These are phyloP conservation scores for Lepiota venenata DNA, from an alignment of 768 basidiomycete genomes.

Conservation along the genomic window DNA sequence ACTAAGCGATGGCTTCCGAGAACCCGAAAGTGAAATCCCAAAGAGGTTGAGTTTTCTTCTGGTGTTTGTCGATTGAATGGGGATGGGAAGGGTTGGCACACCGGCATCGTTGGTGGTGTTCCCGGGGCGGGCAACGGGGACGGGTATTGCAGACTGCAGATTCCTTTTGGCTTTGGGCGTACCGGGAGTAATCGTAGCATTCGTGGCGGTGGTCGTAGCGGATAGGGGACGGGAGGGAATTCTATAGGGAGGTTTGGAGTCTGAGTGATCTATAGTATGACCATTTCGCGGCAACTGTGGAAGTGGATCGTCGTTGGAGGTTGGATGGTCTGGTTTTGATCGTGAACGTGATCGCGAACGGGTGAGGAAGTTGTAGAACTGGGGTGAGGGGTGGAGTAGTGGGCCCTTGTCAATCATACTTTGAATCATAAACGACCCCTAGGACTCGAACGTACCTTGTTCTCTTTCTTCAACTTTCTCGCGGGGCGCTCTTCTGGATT, in stretches of 20 bases:
- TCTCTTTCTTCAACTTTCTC: constrained; percentile 40
- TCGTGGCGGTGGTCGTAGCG: constrained; percentile 59
- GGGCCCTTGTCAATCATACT: constrained; percentile 3
- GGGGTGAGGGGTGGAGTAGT: not conserved
- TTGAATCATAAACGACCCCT: not conserved
- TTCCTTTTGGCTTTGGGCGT: constrained; percentile 39
- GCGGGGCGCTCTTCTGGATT: constrained; percentile 36
- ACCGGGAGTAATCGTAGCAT: constrained; percentile 56
- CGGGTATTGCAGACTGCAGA: constrained; percentile 24
- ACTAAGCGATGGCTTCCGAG: constrained; percentile 27
- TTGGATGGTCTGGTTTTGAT: constrained; percentile 29
- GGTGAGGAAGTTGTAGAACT: constrained; percentile 63
- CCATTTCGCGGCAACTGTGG: constrained; percentile 18
- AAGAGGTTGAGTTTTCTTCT: constrained; percentile 42
- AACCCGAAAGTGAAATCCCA: constrained; percentile 34
- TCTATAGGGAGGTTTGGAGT: constrained; percentile 47
- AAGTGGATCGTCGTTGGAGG: constrained; percentile 16
- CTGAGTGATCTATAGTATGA: constrained; percentile 11
- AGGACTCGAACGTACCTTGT: constrained; percentile 33
- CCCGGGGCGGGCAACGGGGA: constrained; percentile 14
- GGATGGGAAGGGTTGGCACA: constrained; percentile 24
- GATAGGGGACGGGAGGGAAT: constrained; percentile 61
- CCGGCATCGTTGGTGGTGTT: constrained; percentile 8
- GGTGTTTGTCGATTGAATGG: constrained; percentile 31
- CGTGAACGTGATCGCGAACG: constrained; percentile 62